Conservation (phyloP, 2,329 filamentous ascomycete species). For the Trichophyton equinum region DNA sequence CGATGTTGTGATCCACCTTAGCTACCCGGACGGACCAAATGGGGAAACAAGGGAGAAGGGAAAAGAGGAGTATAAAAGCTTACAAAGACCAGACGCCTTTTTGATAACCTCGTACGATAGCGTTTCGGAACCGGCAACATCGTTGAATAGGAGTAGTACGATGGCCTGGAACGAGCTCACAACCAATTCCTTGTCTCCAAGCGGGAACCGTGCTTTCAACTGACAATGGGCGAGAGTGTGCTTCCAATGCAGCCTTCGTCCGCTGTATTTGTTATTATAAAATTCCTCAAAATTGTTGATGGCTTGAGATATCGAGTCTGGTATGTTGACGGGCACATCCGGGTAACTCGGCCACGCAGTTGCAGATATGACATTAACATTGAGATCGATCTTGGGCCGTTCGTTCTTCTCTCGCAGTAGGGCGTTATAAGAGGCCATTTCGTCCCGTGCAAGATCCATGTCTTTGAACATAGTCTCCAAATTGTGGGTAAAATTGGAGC, state of each 20-base stretch:
- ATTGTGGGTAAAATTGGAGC: conserved; percentile 88
- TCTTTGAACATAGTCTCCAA: conserved; percentile 99
- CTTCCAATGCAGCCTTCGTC: conserved; percentile 79
- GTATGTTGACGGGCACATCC: conserved; percentile 62
- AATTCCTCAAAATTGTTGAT: conserved; percentile 71
- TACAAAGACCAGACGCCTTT: conserved; percentile 58
- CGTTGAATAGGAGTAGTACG: conserved; percentile 82
- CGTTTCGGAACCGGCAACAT: conserved; percentile 47
- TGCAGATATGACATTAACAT: conserved; percentile 80
- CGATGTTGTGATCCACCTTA: too few species aligned
- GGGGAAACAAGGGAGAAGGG: background rate
- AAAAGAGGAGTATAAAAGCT: conserved; percentile 19
- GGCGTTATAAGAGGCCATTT: conserved; percentile 78
- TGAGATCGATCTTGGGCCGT: conserved; percentile 54
- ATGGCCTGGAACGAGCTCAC: conserved; percentile 88
- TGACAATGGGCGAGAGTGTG: conserved; percentile 86
- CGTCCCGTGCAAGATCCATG: conserved; percentile 81
- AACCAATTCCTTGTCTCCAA: conserved; percentile 72
- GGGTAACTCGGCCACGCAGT: conserved; percentile 89
- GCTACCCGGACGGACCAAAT: background rate
- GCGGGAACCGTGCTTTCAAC: conserved; percentile 66
- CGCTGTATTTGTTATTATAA: conserved; percentile 82
- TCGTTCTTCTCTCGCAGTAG: conserved; percentile 49
- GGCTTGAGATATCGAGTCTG: conserved; percentile 59
- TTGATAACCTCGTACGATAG: conserved; percentile 66